These are phyloP conservation scores for Alternaria postmessia DNA, from an alignment of 2,329 filamentous ascomycete species.

Conservation along the genomic window DNA sequence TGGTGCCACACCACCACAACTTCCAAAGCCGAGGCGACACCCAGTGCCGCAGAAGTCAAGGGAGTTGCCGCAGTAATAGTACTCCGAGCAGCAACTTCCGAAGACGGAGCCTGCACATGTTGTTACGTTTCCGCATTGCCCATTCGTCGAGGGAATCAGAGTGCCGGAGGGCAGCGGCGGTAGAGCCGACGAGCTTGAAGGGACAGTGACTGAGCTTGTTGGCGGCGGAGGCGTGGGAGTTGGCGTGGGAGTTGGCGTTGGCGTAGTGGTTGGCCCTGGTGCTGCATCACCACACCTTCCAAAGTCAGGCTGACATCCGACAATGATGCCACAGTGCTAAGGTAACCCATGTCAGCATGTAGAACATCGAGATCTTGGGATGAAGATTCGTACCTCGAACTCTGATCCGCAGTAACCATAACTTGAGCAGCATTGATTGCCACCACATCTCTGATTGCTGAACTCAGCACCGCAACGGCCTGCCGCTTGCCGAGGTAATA, in stretches of 20 bases:
- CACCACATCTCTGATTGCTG: constrained; percentile 25
- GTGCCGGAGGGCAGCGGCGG: constrained; percentile 37
- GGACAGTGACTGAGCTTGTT: constrained; percentile 4
- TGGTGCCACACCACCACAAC: constrained; percentile 27
- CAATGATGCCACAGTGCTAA: constrained; percentile 28
- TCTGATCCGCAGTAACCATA: constrained; percentile 40
- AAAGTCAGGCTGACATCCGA: constrained; percentile 39
- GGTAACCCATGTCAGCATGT: neutral
- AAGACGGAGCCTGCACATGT: constrained; percentile 38
- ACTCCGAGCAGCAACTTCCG: constrained; percentile 39
- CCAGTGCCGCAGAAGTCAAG: constrained; percentile 39
- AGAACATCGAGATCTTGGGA: neutral
- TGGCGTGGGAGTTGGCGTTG: constrained; percentile 28
- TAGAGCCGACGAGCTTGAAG: constrained; percentile 21
- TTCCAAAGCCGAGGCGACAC: constrained; percentile 36
- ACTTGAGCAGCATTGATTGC: constrained; percentile 35
- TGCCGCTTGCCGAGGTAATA: constrained; percentile 27
- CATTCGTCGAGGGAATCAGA: constrained; percentile 35
- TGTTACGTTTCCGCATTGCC: constrained; percentile 41
- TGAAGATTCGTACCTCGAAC: constrained; percentile 18
- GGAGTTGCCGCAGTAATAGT: constrained; percentile 35
- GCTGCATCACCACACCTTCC: constrained; percentile 37
- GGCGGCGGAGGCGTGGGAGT: constrained; percentile 32
- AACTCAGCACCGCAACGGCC: constrained; percentile 38
- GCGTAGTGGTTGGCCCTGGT: constrained; percentile 16